Percentiles rank a stretch among this genome's conserved stretches.
Conservation (phyloP, 345 rosid genomes). For the Crucihimalaya himalaica region DNA sequence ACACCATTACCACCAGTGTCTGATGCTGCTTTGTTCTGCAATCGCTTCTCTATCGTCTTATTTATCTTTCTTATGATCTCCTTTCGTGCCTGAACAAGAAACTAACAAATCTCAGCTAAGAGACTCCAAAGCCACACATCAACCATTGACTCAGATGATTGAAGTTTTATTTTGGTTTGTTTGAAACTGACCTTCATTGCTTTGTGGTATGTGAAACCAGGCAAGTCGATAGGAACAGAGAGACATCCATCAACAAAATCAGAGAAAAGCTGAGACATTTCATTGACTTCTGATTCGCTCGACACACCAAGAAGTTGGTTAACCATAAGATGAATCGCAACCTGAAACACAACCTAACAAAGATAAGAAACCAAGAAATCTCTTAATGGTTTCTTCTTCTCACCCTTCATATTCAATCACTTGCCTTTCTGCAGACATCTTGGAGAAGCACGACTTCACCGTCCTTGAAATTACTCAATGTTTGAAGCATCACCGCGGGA, state of each 20-base stretch:
- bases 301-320: conserved; percentile 74
- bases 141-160: background rate
- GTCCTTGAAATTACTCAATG: conserved; percentile 44
- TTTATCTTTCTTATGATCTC: conserved; percentile 68
- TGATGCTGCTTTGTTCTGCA: conserved; percentile 31
- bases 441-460: conserved; percentile 64
- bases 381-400: background rate
- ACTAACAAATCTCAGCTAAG: background rate
- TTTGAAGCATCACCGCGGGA: conserved; percentile 57
- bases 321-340: conserved; percentile 83
- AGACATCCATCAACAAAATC: conserved; percentile 89
- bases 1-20: conserved; percentile 50
- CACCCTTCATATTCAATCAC: conserved; percentile 8
- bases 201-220: conserved; percentile 69
- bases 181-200: conserved; percentile 64
- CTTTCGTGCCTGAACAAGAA: conserved; percentile 58
- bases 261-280: conserved; percentile 77
- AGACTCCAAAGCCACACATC: background rate
- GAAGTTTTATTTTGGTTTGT: background rate
- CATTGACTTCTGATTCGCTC: conserved; percentile 61
- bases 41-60: conserved; percentile 46
- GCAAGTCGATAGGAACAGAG: conserved; percentile 76
- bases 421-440: conserved; percentile 83
- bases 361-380: conserved; percentile 19
- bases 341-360: conserved; percentile 44